phyloP scores from a whole-genome alignment of 2,329 filamentous ascomycete genomes.

The Botryosphaeria dothidea region DNA sequence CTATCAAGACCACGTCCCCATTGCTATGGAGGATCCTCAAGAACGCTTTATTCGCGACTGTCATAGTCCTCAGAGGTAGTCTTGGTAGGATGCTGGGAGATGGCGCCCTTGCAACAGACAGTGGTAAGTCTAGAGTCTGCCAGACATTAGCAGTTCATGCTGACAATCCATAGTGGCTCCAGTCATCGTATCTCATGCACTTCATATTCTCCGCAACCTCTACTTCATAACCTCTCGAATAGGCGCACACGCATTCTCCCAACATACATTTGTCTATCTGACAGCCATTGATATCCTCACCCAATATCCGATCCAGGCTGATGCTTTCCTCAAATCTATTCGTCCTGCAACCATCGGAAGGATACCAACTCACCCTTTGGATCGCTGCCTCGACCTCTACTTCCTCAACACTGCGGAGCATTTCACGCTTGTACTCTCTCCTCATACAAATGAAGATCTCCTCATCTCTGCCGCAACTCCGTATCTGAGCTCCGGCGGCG shows the following conservation, averaged over 20 bases:
- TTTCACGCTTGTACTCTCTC: constrained; percentile 69
- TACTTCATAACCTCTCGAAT: constrained; percentile 80
- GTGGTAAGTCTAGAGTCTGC: constrained; percentile 40
- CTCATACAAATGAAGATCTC: constrained; percentile 68
- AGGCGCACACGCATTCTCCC: constrained; percentile 73
- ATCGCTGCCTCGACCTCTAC: constrained; percentile 78
- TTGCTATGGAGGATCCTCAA: constrained; percentile 74
- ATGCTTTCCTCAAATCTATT: constrained; percentile 67
- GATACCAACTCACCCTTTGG: constrained; percentile 65
- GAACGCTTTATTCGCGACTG: constrained; percentile 72
- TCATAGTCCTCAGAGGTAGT: constrained; percentile 73
- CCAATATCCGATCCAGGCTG: constrained; percentile 65
- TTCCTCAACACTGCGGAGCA: constrained; percentile 87
- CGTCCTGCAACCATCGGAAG: constrained; percentile 55
- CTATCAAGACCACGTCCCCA: constrained; percentile 66
- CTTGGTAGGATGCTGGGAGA: constrained; percentile 66
- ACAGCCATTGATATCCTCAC: constrained; percentile 79
- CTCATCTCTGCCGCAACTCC: constrained; percentile 72
- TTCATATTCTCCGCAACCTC: constrained; percentile 74
- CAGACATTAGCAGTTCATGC: neutral
- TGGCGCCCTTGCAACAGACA: constrained; percentile 53
- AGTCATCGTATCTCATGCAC: constrained; percentile 66
- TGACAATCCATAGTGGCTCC: constrained; percentile 54
- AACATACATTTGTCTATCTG: constrained; percentile 81
- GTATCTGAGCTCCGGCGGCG: constrained; percentile 67